These are phyloP conservation scores for Neurospora sp. DNA, from an alignment of 495 filamentous ascomycete genomes.

Conservation along the genomic window DNA sequence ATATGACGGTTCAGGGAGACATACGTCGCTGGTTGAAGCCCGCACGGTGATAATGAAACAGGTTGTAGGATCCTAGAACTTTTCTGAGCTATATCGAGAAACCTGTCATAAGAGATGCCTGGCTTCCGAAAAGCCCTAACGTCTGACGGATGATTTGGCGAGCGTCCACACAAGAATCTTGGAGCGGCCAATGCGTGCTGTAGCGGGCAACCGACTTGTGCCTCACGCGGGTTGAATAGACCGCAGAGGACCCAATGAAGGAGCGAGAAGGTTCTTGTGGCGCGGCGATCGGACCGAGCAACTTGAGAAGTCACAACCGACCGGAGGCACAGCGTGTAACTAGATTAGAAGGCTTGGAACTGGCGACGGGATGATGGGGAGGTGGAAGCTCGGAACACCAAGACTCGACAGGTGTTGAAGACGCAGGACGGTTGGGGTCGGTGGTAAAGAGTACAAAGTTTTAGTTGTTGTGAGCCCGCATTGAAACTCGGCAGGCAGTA, in stretches of 20 bases:
- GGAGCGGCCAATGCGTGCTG: neutral
- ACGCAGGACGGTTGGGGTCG: neutral
- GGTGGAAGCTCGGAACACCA: neutral
- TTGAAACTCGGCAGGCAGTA: neutral
- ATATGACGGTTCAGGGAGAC: neutral
- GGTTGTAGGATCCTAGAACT: neutral
- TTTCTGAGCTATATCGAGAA: neutral
- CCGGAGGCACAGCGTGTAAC: neutral
- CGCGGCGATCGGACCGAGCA: neutral
- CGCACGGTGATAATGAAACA: neutral
- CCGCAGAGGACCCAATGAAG: neutral
- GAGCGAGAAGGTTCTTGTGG: neutral
- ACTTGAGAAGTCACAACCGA: neutral
- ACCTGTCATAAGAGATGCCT: neutral
- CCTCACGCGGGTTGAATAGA: neutral
- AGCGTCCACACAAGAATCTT: neutral
- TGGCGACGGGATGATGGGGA: neutral
- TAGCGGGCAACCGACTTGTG: neutral
- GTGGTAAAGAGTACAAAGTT: neutral
- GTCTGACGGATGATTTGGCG: neutral
- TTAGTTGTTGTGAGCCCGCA: neutral
- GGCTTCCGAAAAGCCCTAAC: neutral
- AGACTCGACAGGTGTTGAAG: neutral
- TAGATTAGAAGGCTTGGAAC: neutral
- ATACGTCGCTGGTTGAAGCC: neutral